A percentile compares a stretch with the other conserved stretches of the same genome.
These are phyloP conservation scores for Paramecium pentaurelia DNA, from an alignment of 73 alveolate genomes.

Conservation along the genomic window DNA sequence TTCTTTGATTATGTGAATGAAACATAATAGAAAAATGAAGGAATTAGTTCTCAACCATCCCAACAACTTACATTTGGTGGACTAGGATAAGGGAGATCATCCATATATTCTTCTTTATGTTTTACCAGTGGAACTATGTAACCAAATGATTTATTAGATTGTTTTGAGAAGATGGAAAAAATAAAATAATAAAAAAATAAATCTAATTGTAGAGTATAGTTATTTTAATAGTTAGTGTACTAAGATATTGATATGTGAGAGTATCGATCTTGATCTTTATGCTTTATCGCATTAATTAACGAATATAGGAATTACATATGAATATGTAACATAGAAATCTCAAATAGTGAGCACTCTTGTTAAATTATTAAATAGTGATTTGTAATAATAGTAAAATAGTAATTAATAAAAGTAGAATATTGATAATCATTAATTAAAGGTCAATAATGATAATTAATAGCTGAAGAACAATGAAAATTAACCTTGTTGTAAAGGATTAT, in stretches of 20 bases:
- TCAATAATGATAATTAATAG: neutral
- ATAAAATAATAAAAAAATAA: neutral
- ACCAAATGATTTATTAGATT: slow-evolving; percentile 12
- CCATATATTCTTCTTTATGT: neutral
- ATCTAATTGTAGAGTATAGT: neutral
- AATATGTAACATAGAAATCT: neutral
- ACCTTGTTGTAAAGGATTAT: slow-evolving; percentile 10
- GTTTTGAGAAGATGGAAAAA: slow-evolving; percentile 35
- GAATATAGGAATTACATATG: neutral
- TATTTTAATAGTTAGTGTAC: neutral
- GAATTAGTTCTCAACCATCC: neutral
- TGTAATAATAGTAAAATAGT: neutral
- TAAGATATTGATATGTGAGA: neutral
- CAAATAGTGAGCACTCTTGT: neutral
- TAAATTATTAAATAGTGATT: neutral
- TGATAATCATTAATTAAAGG: neutral
- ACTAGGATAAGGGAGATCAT: neutral
- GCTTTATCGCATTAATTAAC: slow-evolving; percentile 10
- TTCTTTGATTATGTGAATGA: neutral
- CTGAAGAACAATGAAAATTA: neutral
- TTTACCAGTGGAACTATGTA: slow-evolving; percentile 10
- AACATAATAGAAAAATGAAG: neutral
- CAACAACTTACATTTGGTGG: slow-evolving; percentile 11
- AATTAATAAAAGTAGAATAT: neutral
- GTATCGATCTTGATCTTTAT: neutral